Evolutionary conservation across 1,139 yeast genomes (phyloP).

Genomic region (Protomyces arabidopsidicola): DNA sequence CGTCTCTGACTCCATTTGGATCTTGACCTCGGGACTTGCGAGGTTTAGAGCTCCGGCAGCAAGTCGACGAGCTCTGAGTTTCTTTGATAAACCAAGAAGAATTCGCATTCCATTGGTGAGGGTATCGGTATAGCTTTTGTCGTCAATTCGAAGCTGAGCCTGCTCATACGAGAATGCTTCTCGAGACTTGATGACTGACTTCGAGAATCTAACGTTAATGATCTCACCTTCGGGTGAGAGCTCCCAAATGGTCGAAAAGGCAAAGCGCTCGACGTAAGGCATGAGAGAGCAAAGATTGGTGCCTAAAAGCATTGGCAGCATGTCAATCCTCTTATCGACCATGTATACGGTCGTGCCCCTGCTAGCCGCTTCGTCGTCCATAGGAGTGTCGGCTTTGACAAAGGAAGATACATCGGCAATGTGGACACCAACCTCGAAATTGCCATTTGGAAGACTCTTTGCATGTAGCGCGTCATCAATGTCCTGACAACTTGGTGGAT

Average conservation of each 20-base stretch:
- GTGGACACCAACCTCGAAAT: slow-evolving; percentile 95
- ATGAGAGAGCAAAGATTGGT: slow-evolving; percentile 92
- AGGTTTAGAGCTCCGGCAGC: slow-evolving; percentile 95
- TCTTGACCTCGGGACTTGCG: slow-evolving; percentile 97
- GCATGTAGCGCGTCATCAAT: slow-evolving; percentile 99
- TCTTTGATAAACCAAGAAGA: slow-evolving; percentile 68
- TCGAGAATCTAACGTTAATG: slow-evolving; percentile 72
- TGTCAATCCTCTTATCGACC: slow-evolving; percentile 98
- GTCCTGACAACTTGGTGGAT: slow-evolving; percentile 98
- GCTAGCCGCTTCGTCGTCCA: slow-evolving; percentile 93
- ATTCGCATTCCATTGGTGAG: slow-evolving; percentile 86
- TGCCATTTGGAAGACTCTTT: slow-evolving; percentile 74
- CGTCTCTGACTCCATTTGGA: slow-evolving; percentile 94
- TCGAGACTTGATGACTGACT: slow-evolving; percentile 83
- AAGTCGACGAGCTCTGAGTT: slow-evolving; percentile 74
- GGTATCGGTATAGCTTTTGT: slow-evolving; percentile 68
- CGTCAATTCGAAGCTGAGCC: slow-evolving; percentile 91
- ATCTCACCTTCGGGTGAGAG: slow-evolving; percentile 81
- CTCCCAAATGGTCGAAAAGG: slow-evolving; percentile 95
- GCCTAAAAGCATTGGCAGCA: slow-evolving; percentile 93
- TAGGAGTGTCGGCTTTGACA: slow-evolving; percentile 85
- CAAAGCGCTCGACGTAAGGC: slow-evolving; percentile 92
- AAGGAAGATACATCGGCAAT: slow-evolving; percentile 98
- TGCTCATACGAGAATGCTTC: slow-evolving; percentile 93
- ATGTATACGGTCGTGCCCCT: slow-evolving; percentile 96